Evolutionary conservation across 2,329 filamentous ascomycete species (phyloP), one percentile per base, ranked within the genome.

Genomic region (Penicillium sp.): DNA sequence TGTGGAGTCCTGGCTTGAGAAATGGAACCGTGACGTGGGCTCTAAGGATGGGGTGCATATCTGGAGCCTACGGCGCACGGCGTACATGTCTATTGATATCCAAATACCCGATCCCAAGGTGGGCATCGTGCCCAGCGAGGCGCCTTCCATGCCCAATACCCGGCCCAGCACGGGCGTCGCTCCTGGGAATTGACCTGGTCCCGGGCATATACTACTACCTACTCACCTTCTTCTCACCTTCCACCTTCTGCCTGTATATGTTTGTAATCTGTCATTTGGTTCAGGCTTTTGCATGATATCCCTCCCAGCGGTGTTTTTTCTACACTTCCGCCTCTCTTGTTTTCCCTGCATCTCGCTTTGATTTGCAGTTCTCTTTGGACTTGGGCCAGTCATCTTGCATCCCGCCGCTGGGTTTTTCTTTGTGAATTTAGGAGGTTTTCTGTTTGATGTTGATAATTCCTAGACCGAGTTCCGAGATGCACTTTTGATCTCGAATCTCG

Each of bases 1-100:
- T 7, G 67, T 95, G 12, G 92, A 98, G 65, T 64, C 62, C 25
- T 95, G 85, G 80, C 76, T 98, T 37, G 84, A 93, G 48, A 74
- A 79, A 42, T 95, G 90, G 89, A 98, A 98, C 60, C 59, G 62
- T 6, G 77, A 85, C 45, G 64, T 72, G 7, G 74, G 75, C n/a
- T 65, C 66, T 34, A 72, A 73, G 41, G 70, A 76, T 44, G 74
- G 75, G 3, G 86, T 90, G 14, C 83, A 76, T 60, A 79, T 95
- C 36, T 80, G 95, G 49, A 76, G 84, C 26, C 66, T 95, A 50
- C 76, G 88, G 54, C 76, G 81, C 55, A 94, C 89, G 26, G 90
- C 85, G 1, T 95, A 95, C 63, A 82, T 95, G 80, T 88, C 62
- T 26, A 44, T 72, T 17, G 70, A 73, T 45, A 71, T 73, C 25